phyloP scores from a whole-genome alignment of 2,329 filamentous ascomycete genomes.

The Pseudogymnoascus sp. region DNA sequence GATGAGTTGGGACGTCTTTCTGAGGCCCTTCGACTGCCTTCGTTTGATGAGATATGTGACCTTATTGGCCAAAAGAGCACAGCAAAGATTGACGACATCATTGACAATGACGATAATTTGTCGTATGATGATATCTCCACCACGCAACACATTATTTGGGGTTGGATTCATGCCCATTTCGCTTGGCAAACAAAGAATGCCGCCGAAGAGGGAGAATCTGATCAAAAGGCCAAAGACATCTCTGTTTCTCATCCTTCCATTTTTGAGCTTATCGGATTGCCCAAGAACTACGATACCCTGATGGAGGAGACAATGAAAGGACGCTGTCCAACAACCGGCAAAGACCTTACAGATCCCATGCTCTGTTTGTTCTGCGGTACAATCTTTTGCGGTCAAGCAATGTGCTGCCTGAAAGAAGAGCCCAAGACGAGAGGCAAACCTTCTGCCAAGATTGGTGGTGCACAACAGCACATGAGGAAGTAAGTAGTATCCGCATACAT shows the following conservation, averaged over 20 bases:
- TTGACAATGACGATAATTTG: not conserved
- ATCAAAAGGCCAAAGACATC: conserved; percentile 10
- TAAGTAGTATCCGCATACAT: conserved; percentile 38
- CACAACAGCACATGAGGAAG: conserved; percentile 82
- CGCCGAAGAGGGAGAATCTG: not conserved
- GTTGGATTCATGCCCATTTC: conserved; percentile 63
- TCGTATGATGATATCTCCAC: conserved; percentile 18
- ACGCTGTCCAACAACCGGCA: conserved; percentile 80
- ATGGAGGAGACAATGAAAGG: conserved; percentile 84
- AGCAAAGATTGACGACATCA: not conserved
- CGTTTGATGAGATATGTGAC: conserved; percentile 68
- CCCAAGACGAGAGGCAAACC: conserved; percentile 32
- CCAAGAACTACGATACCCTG: conserved; percentile 82
- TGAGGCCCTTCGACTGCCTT: conserved; percentile 64
- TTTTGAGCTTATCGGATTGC: conserved; percentile 86
- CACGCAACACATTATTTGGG: conserved; percentile 41
- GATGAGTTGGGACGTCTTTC: conserved; percentile 78
- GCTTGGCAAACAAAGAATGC: not conserved
- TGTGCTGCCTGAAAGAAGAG: conserved; percentile 72
- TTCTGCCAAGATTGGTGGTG: conserved; percentile 59
- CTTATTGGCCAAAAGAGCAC: conserved; percentile 31
- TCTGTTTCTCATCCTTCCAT: conserved; percentile 74
- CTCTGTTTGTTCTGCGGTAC: conserved; percentile 93
- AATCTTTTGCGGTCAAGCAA: conserved; percentile 91
- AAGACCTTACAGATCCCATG: conserved; percentile 82